phyloP scores from a whole-genome alignment of 1,139 yeast genomes.

The Lizanozyma gosingica region DNA sequence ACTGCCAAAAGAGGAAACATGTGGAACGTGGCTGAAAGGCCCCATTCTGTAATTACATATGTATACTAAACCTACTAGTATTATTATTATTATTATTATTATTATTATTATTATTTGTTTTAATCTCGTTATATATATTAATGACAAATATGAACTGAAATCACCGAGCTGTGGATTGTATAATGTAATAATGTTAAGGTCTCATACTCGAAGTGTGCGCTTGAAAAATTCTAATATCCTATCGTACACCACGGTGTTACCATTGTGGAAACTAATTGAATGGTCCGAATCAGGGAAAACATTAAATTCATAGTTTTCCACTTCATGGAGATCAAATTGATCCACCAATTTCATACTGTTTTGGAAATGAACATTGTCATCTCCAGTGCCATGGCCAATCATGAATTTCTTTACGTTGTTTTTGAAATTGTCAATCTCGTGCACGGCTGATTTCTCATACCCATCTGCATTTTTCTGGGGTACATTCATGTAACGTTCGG shows the following conservation, averaged over 20 bases:
- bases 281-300: conserved; percentile 94
- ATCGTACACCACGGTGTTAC: conserved; percentile 66
- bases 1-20: too few relatives aligned
- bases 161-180: too few relatives aligned
- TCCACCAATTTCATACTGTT: conserved; percentile 75
- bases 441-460: conserved; percentile 35
- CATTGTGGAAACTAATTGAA: conserved; percentile 70
- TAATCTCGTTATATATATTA: too few relatives aligned
- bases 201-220: background rate
- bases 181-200: background rate
- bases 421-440: conserved; percentile 42
- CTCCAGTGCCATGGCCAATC: conserved; percentile 93
- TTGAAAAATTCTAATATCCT: conserved; percentile 40
- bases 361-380: conserved; percentile 92
- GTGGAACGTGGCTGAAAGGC: too few relatives aligned
- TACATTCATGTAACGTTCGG: conserved; percentile 81
- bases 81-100: too few relatives aligned
- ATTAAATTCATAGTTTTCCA: conserved; percentile 83
- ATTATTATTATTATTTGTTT: too few relatives aligned
- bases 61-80: too few relatives aligned
- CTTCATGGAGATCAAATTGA: conserved; percentile 45
- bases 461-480: conserved; percentile 51
- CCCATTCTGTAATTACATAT: too few relatives aligned
- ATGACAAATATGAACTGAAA: too few relatives aligned
- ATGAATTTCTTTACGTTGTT: conserved; percentile 47